These are phyloP conservation scores for Neurospora cerealis DNA, from an alignment of 495 filamentous ascomycete species.

Conservation along the genomic window DNA sequence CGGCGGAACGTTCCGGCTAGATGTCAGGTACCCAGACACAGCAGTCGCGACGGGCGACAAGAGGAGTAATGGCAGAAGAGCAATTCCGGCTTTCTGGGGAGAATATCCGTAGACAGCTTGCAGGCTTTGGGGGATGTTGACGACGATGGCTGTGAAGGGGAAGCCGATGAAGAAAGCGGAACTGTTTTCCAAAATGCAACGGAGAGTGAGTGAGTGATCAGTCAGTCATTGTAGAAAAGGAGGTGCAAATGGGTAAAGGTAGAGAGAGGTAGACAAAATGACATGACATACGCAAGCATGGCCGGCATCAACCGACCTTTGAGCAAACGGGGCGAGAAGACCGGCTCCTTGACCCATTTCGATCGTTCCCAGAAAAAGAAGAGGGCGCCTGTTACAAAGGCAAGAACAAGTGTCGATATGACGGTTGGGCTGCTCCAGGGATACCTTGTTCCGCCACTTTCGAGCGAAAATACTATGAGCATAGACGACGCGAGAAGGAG, in stretches of 20 bases:
- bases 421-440: conserved; percentile 13
- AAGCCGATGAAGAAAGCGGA: conserved; percentile 17
- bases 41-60: conserved; percentile 29
- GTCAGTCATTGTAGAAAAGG: background rate
- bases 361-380: conserved; percentile 21
- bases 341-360: conserved; percentile 13
- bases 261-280: background rate
- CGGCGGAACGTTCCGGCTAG: conserved; percentile 30
- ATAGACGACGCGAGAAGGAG: conserved; percentile 15
- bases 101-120: conserved; percentile 18
- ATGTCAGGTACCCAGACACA: conserved; percentile 21
- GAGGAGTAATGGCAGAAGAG: conserved; percentile 34
- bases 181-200: background rate
- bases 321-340: conserved; percentile 20
- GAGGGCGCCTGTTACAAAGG: conserved; percentile 12
- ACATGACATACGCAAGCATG: background rate
- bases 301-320: conserved; percentile 17
- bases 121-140: conserved; percentile 21
- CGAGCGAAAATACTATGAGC: conserved; percentile 22
- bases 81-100: conserved; percentile 15
- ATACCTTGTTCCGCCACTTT: conserved; percentile 17
- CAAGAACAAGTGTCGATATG: conserved; percentile 13
- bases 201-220: background rate
- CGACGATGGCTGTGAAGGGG: conserved; percentile 18
- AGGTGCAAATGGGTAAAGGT: background rate